Evolutionary conservation across 331 rosid species (phyloP).

Genomic region (Erythrophleum ivorense): DNA sequence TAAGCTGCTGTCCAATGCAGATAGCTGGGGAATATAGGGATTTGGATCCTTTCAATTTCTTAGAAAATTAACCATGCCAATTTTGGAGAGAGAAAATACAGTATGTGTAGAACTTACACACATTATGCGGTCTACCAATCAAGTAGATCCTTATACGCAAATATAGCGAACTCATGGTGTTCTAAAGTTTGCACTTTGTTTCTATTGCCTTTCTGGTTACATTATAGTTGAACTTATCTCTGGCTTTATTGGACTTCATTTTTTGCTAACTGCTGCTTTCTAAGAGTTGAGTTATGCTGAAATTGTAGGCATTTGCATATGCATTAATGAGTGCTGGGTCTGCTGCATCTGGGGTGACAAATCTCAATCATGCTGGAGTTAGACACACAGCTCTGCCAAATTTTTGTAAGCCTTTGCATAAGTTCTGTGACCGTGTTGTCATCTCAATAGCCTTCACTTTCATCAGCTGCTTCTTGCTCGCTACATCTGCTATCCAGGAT

Average conservation of each 20-base stretch:
- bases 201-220: background rate
- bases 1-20: background rate
- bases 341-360: slow-evolving; percentile 82
- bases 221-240: background rate
- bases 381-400: slow-evolving; percentile 76
- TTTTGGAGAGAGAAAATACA: too few relatives aligned
- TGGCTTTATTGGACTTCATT: background rate
- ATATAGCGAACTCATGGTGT: too few relatives aligned
- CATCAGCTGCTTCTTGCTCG: slow-evolving; percentile 72
- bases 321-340: slow-evolving; percentile 91
- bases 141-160: too few relatives aligned
- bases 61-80: too few relatives aligned
- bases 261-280: background rate
- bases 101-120: too few relatives aligned
- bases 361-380: slow-evolving; percentile 85
- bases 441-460: slow-evolving; percentile 86
- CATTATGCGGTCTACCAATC: too few relatives aligned
- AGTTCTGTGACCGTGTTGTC: slow-evolving; percentile 85
- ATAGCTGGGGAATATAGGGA: background rate
- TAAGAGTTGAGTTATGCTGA: background rate
- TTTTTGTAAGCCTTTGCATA: slow-evolving; percentile 73
- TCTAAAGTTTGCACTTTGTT: background rate
- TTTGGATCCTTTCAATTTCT: too few relatives aligned
- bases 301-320: slow-evolving; percentile 76
- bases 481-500: slow-evolving; percentile 67